phyloP scores from a whole-genome alignment of 495 filamentous ascomycete genomes.

The Penicillium desertorum region DNA sequence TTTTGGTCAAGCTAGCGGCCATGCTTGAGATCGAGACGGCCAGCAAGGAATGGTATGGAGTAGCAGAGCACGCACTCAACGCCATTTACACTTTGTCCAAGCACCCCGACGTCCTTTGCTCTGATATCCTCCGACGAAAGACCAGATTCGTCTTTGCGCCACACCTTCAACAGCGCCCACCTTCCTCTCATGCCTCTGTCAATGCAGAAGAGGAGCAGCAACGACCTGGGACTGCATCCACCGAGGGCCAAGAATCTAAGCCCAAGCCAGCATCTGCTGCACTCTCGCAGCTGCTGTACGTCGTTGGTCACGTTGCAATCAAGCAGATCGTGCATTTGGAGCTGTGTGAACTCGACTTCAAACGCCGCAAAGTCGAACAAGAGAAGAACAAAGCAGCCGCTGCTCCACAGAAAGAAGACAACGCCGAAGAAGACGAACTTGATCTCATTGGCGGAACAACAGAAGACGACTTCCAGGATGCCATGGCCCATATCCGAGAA shows the following conservation, averaged over 20 bases:
- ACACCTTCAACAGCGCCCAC: slow-evolving; percentile 35
- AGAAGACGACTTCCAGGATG: slow-evolving; percentile 97
- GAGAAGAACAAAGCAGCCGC: slow-evolving; percentile 73
- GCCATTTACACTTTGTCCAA: slow-evolving; percentile 95
- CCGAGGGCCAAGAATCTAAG: slow-evolving; percentile 29
- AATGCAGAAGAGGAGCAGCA: slow-evolving; percentile 53
- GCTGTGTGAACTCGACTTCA: slow-evolving; percentile 94
- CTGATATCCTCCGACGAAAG: slow-evolving; percentile 84
- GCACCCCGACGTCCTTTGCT: slow-evolving; percentile 91
- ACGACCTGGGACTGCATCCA: slow-evolving; percentile 46
- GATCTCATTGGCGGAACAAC: slow-evolving; percentile 96
- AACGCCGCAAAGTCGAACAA: slow-evolving; percentile 89
- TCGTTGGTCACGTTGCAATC: slow-evolving; percentile 94
- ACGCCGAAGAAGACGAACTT: slow-evolving; percentile 68
- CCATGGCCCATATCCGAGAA: slow-evolving; percentile 91
- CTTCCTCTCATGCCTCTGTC: slow-evolving; percentile 28
- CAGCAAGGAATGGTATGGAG: slow-evolving; percentile 94
- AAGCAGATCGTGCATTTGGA: slow-evolving; percentile 99
- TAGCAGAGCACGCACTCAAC: slow-evolving; percentile 95
- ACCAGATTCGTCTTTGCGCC: slow-evolving; percentile 76
- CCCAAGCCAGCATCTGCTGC: slow-evolving; percentile 57
- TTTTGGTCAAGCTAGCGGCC: slow-evolving; percentile 74
- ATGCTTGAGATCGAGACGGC: slow-evolving; percentile 81
- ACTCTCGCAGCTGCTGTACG: slow-evolving; percentile 88
- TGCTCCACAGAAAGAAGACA: slow-evolving; percentile 48